Conservation (phyloP, 306 rosid genomes). For the Ochetophila trinervis region DNA sequence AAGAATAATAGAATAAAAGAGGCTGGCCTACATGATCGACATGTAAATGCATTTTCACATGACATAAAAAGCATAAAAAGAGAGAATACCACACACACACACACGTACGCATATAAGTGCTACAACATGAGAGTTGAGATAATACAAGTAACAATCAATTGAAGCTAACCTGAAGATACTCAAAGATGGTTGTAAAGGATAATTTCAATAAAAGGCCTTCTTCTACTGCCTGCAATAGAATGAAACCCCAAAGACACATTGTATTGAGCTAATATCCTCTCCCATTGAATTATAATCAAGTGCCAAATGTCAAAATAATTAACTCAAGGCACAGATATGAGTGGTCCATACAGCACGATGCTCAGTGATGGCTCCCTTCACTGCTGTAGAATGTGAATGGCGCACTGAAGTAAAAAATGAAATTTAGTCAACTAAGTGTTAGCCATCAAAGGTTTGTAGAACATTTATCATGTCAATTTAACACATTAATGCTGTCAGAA, state of each 20-base stretch:
- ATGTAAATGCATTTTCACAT: neutral
- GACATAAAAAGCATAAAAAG: neutral
- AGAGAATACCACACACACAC: too few relatives aligned
- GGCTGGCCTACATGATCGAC: neutral
- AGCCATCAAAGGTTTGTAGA: conserved; percentile 9
- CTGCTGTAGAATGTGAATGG: conserved; percentile 61
- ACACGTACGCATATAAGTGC: neutral
- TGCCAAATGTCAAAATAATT: conserved; percentile 16
- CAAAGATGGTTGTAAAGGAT: conserved; percentile 81
- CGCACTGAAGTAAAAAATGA: conserved; percentile 50
- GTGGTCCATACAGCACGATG: conserved; percentile 66
- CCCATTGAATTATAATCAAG: conserved; percentile 8
- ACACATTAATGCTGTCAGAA: conserved; percentile 3
- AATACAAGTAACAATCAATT: conserved; percentile 2
- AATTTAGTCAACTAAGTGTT: conserved; percentile 31
- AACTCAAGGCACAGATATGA: conserved; percentile 18
- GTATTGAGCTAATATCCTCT: conserved; percentile 15
- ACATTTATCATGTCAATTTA: conserved; percentile 7
- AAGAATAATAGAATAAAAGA: neutral
- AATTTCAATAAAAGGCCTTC: conserved; percentile 66
- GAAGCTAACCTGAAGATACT: conserved; percentile 88
- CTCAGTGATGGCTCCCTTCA: conserved; percentile 59
- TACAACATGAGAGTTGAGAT: conserved; percentile 16
- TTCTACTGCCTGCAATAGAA: conserved; percentile 62
- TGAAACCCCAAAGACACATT: conserved; percentile 19